Percentiles rank a stretch among this genome's conserved stretches.
These are phyloP conservation scores for Vigna angularis DNA, from an alignment of 306 rosid genomes.

Conservation along the genomic window DNA sequence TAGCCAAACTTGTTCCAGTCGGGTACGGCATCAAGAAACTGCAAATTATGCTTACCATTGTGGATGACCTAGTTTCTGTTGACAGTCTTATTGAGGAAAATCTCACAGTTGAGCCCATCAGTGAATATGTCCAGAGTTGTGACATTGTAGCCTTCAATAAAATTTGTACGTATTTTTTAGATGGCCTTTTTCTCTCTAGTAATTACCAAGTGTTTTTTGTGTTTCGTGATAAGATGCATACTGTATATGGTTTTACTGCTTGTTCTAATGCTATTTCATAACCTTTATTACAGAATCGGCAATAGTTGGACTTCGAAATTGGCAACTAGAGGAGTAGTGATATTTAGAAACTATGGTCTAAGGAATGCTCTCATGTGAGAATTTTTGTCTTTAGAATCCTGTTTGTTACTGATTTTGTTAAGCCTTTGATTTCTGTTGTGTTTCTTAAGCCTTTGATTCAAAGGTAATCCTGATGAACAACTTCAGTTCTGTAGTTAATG, in stretches of 20 bases:
- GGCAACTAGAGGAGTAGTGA: not conserved
- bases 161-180: slow-evolving; percentile 63
- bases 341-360: slow-evolving; percentile 6
- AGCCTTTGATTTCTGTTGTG: slow-evolving; percentile 1
- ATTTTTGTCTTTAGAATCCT: slow-evolving; percentile 17
- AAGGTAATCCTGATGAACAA: not conserved
- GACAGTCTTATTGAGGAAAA: slow-evolving; percentile 78
- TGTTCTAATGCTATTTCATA: slow-evolving; percentile 37
- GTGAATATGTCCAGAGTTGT: slow-evolving; percentile 92
- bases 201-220: not conserved
- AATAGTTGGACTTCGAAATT: slow-evolving; percentile 13
- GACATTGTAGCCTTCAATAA: slow-evolving; percentile 94
- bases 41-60: slow-evolving; percentile 78
- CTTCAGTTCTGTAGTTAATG: slow-evolving; percentile 3
- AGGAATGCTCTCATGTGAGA: not conserved
- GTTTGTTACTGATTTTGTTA: not conserved
- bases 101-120: slow-evolving; percentile 73
- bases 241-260: not conserved
- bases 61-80: slow-evolving; percentile 88
- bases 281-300: slow-evolving; percentile 47
- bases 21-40: slow-evolving; percentile 97
- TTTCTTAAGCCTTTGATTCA: not conserved
- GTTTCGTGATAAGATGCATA: not conserved
- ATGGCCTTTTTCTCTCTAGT: not conserved
- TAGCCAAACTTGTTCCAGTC: slow-evolving; percentile 91